Percentiles rank a stretch among this genome's conserved stretches.
Evolutionary conservation across 2,329 filamentous ascomycete species (phyloP).

Genomic region (Salinomyces thailandicus): DNA sequence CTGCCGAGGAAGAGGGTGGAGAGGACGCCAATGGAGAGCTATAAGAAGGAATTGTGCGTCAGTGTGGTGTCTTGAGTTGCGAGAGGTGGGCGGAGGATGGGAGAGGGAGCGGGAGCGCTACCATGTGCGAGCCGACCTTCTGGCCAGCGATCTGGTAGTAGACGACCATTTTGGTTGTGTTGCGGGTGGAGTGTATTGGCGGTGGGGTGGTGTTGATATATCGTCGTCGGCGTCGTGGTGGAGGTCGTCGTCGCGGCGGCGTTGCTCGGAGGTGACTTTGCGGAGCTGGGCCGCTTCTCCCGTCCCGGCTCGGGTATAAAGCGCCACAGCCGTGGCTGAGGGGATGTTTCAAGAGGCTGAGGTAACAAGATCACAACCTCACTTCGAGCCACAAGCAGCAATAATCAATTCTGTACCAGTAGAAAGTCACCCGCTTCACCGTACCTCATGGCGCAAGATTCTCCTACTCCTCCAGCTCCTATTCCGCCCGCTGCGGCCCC

Average conservation of each 20-base stretch:
- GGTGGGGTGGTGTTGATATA: not conserved
- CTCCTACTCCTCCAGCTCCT: not conserved
- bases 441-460: too few relatives aligned
- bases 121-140: conserved; percentile 45
- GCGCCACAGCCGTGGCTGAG: too few relatives aligned
- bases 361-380: too few relatives aligned
- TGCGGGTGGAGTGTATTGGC: not conserved
- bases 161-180: conserved; percentile 36
- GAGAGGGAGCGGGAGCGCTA: conserved; percentile 26
- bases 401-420: too few relatives aligned
- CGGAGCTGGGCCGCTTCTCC: too few relatives aligned
- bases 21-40: conserved; percentile 54
- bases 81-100: not conserved
- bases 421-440: too few relatives aligned
- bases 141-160: conserved; percentile 43
- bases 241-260: not conserved
- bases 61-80: not conserved
- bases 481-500: not conserved
- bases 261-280: conserved; percentile 5
- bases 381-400: too few relatives aligned
- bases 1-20: conserved; percentile 38
- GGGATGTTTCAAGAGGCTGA: too few relatives aligned
- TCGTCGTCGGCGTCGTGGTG: not conserved
- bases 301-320: too few relatives aligned
- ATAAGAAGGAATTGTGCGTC: not conserved